Percentiles rank a stretch among this genome's conserved stretches.
Conservation (phyloP, 2,329 filamentous ascomycete genomes). For the Neocatenulostroma microsporum region DNA sequence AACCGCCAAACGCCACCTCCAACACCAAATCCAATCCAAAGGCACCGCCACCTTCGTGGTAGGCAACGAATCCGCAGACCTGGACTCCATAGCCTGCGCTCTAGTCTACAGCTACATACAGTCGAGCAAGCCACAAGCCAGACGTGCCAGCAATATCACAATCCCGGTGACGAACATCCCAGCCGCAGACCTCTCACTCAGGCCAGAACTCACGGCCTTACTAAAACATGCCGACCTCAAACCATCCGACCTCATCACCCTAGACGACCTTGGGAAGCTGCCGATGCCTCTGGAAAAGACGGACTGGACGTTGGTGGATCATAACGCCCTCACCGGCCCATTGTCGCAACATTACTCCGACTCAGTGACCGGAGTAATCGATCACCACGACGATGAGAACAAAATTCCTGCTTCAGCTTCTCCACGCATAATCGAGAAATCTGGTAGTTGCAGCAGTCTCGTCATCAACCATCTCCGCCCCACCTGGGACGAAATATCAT, state of each 20-base stretch:
- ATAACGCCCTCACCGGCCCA: constrained; percentile 62
- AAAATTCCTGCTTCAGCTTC: constrained; percentile 42
- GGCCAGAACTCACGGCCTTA: constrained; percentile 63
- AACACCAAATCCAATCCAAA: constrained; percentile 32
- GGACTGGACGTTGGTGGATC: constrained; percentile 68
- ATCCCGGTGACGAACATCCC: constrained; percentile 68
- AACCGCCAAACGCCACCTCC: constrained; percentile 37
- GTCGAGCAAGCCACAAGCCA: constrained; percentile 46
- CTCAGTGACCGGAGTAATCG: constrained; percentile 58
- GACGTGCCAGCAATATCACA: constrained; percentile 47
- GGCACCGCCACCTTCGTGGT: constrained; percentile 43
- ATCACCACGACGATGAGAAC: constrained; percentile 71
- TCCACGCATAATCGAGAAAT: constrained; percentile 56
- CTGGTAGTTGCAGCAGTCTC: constrained; percentile 66
- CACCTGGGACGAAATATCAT: constrained; percentile 49
- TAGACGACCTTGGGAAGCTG: constrained; percentile 46
- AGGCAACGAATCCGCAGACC: constrained; percentile 57
- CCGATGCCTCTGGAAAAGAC: constrained; percentile 49
- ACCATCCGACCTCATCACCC: constrained; percentile 56
- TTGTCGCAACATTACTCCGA: constrained; percentile 47
- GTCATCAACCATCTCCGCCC: constrained; percentile 53
- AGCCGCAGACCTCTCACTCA: constrained; percentile 59
- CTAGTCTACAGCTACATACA: constrained; percentile 67
- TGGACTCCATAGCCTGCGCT: constrained; percentile 71
- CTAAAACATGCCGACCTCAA: constrained; percentile 54